Base-by-base conservation (phyloP, 2,329 filamentous ascomycete species). In the Fusarium incarnatum region DNA sequence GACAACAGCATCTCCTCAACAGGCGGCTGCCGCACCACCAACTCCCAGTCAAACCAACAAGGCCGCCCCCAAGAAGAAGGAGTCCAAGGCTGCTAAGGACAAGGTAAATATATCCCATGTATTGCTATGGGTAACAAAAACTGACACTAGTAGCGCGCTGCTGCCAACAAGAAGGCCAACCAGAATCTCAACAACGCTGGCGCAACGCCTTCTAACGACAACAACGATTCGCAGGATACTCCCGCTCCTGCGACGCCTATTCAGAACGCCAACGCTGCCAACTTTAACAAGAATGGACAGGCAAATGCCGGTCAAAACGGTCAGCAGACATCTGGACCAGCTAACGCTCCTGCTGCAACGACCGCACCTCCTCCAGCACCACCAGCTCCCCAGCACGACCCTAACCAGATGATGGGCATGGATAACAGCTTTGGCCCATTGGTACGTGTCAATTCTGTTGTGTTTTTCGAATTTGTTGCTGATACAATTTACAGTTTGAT, bases 41-140 rank as follows among this genome's bases (percentile, higher is more conserved):
- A 96, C 93, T 6, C 93, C 93, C 2, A 90, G 88, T 54, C 91
- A 93, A 77, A 79, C 84, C 3, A 91, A 89, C 76, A 95, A 95
- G 83, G 81, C 91, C 6, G 89, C 88, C 34, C 91, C 92, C 2
- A 94, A 93, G 80, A 95, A 95, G 86, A 92, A 93, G 83, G 88
- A 89, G 32, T 83, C 81, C 8, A 91, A 91, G 80, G 86, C 83
- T 65, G 83, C 87, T 8, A 92, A 91, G 79, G 84, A 81, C 60
- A 93, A 93, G 89, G 91, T 92, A 86, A 82, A 83, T 75, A 28
- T 30, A 42, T 44, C 20, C 42, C n/a, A n/a, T 34, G 32, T 47
- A 4, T 23, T 4, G 5, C 11, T 42, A n/a, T 34, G 46, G 44
- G 25, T 20, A 63, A 30, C 32, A 62, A 22, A 66, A 52, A 59